Evolutionary conservation across 805 yeast genomes (phyloP).

Genomic region (Candida michaelii): DNA sequence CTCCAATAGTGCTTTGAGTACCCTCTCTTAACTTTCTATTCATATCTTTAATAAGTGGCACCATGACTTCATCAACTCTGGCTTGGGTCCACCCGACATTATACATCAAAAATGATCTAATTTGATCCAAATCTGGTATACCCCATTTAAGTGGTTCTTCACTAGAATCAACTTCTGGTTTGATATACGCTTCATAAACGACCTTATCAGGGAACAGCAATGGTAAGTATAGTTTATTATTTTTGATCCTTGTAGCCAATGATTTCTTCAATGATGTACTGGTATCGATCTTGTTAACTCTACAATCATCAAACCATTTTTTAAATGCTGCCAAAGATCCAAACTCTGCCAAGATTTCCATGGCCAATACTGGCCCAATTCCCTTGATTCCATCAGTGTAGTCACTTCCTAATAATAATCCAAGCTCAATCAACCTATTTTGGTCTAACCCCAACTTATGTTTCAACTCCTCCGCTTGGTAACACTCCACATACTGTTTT

Average conservation of each 20-base stretch:
- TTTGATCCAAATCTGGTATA: constrained; percentile 74
- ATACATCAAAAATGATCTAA: constrained; percentile 65
- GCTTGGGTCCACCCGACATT: constrained; percentile 80
- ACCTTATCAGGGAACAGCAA: constrained; percentile 66
- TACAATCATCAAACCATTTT: constrained; percentile 57
- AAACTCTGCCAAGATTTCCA: constrained; percentile 89
- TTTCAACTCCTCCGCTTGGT: constrained; percentile 57
- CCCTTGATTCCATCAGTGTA: constrained; percentile 93
- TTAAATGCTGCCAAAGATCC: constrained; percentile 43
- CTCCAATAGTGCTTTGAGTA: constrained; percentile 59
- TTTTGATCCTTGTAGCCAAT: constrained; percentile 54
- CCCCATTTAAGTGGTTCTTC: constrained; percentile 86
- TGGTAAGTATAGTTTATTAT: constrained; percentile 55
- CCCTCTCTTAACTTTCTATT: constrained; percentile 59
- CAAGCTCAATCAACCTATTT: constrained; percentile 70
- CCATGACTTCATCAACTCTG: constrained; percentile 74
- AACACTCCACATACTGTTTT: constrained; percentile 87
- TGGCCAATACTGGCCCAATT: constrained; percentile 89
- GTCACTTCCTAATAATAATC: constrained; percentile 87
- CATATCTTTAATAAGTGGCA: constrained; percentile 81
- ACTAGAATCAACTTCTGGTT: constrained; percentile 85
- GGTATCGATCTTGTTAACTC: constrained; percentile 42
- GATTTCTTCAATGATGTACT: constrained; percentile 51
- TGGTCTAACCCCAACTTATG: constrained; percentile 65
- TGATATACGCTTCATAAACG: constrained; percentile 70